A percentile compares a stretch with the other conserved stretches of the same genome.
Conservation (phyloP, 129 eudicot genomes). For the Escallonia herrerae region DNA sequence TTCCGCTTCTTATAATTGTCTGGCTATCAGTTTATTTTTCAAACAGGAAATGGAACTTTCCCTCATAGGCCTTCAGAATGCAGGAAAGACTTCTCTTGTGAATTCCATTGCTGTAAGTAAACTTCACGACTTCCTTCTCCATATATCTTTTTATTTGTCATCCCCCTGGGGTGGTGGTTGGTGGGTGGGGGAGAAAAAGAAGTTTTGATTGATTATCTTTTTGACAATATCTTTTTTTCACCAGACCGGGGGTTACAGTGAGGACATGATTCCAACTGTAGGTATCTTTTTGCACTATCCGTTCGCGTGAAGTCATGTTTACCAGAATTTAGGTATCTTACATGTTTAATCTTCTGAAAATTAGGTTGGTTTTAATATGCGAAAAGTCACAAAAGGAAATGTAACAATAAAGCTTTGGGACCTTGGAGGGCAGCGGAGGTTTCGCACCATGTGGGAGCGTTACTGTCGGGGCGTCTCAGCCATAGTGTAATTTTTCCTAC, state of each 20-base stretch:
- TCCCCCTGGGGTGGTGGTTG: too few relatives aligned
- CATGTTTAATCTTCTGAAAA: neutral
- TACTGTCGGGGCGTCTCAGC: constrained; percentile 92
- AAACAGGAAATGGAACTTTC: constrained; percentile 99
- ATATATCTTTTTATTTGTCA: neutral
- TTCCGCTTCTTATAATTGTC: constrained; percentile 19
- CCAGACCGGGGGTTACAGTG: constrained; percentile 89
- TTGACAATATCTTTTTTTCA: constrained; percentile 5
- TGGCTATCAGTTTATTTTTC: constrained; percentile 62
- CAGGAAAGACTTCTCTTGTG: constrained; percentile 97
- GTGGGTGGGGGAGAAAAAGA: too few relatives aligned
- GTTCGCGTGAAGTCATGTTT: too few relatives aligned
- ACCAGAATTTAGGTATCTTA: too few relatives aligned
- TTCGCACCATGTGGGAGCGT: constrained; percentile 97
- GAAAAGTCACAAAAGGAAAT: constrained; percentile 92
- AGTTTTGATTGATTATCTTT: neutral
- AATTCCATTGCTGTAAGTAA: constrained; percentile 73
- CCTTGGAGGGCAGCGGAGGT: constrained; percentile 93
- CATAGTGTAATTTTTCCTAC: constrained; percentile 49
- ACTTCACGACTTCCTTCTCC: neutral
- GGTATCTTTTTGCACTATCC: constrained; percentile 23
- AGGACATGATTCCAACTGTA: constrained; percentile 98
- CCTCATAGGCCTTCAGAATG: constrained; percentile 94
- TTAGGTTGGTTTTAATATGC: constrained; percentile 89
- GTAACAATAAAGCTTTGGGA: constrained; percentile 98